These are phyloP conservation scores for Phaseolus lunatus DNA, from an alignment of 306 rosid genomes.

Conservation along the genomic window DNA sequence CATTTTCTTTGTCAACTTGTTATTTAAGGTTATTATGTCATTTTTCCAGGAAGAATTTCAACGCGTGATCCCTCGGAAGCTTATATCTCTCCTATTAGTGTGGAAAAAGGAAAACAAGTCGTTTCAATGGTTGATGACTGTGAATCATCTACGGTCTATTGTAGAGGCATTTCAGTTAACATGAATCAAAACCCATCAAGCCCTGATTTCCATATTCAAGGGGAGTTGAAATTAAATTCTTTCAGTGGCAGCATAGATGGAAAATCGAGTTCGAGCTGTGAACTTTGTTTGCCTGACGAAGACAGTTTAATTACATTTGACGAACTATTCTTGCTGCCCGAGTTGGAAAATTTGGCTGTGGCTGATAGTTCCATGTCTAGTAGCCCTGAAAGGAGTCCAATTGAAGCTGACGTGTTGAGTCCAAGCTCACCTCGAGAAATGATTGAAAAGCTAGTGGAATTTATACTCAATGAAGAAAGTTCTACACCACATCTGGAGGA, in stretches of 20 bases:
- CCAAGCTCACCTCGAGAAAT: constrained; percentile 46
- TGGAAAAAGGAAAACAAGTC: constrained; percentile 25
- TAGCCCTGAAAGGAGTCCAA: constrained; percentile 39
- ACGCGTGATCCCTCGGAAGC: not conserved
- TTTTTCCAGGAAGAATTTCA: constrained; percentile 20
- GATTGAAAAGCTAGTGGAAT: constrained; percentile 50
- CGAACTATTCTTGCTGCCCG: constrained; percentile 43
- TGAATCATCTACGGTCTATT: constrained; percentile 28
- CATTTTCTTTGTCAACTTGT: constrained; percentile 18
- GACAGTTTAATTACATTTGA: constrained; percentile 65
- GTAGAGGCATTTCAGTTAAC: constrained; percentile 31
- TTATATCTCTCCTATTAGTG: constrained; percentile 30
- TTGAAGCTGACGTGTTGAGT: constrained; percentile 37
- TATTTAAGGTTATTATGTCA: not conserved
- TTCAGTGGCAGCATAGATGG: constrained; percentile 37
- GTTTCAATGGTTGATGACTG: constrained; percentile 34
- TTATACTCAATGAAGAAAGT: constrained; percentile 47
- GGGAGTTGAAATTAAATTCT: constrained; percentile 41
- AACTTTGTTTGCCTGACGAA: constrained; percentile 63
- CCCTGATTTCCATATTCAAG: constrained; percentile 35
- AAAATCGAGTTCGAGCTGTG: constrained; percentile 37
- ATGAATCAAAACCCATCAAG: constrained; percentile 32
- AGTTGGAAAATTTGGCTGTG: constrained; percentile 33
- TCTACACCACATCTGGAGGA: constrained; percentile 30
- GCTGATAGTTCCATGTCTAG: constrained; percentile 46